Percentiles rank a stretch among this genome's conserved stretches.
These are phyloP conservation scores for Inosperma sp. DNA, from an alignment of 768 basidiomycete genomes.

Conservation along the genomic window DNA sequence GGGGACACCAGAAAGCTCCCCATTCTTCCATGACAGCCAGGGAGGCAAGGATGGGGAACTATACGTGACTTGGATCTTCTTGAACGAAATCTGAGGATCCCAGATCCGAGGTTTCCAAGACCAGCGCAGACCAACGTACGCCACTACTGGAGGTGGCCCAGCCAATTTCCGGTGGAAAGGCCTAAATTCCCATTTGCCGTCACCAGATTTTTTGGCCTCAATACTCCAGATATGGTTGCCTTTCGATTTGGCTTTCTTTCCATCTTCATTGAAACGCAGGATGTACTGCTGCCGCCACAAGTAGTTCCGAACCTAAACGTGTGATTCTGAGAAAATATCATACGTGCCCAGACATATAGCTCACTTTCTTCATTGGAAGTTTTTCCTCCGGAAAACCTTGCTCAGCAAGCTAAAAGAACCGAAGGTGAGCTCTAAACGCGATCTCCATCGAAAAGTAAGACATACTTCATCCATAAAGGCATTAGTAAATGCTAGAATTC, in stretches of 20 bases:
- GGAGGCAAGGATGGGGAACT: slow-evolving; percentile 75
- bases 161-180: slow-evolving; percentile 86
- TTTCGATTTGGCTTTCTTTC: slow-evolving; percentile 98
- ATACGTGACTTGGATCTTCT: slow-evolving; percentile 74
- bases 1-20: slow-evolving; percentile 77
- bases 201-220: slow-evolving; percentile 79
- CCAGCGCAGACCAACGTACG: slow-evolving; percentile 78
- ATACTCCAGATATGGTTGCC: slow-evolving; percentile 99
- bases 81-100: slow-evolving; percentile 90
- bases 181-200: slow-evolving; percentile 81
- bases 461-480: slow-evolving; percentile 88
- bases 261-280: slow-evolving; percentile 96
- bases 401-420: slow-evolving; percentile 56
- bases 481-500: slow-evolving; percentile 96
- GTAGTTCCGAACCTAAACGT: slow-evolving; percentile 77
- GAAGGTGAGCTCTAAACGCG: not conserved
- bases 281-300: slow-evolving; percentile 94
- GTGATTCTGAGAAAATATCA: slow-evolving; percentile 9
- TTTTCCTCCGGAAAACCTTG: slow-evolving; percentile 91
- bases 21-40: slow-evolving; percentile 88
- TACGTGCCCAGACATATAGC: slow-evolving; percentile 19
- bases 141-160: slow-evolving; percentile 74
- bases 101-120: slow-evolving; percentile 91
- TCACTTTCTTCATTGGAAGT: slow-evolving; percentile 94
- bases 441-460: slow-evolving; percentile 9